Conservation (phyloP, 2,329 filamentous ascomycete species). For the Colletotrichum horii region DNA sequence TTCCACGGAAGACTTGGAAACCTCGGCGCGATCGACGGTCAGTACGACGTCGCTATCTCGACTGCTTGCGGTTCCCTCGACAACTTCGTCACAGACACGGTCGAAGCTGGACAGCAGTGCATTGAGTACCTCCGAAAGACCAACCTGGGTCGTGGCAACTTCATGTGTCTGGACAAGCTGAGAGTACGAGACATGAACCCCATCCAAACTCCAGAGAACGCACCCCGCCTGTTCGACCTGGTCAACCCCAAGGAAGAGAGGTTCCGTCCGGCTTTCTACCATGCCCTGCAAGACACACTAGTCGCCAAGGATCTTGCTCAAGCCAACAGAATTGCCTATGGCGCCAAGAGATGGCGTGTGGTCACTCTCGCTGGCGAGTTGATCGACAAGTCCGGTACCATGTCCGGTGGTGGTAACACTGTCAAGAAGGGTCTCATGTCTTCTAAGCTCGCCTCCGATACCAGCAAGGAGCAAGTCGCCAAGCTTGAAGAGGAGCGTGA, state of each 20-base stretch:
- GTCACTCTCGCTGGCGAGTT: slow-evolving; percentile 94
- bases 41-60: slow-evolving; percentile 97
- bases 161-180: slow-evolving; percentile 92
- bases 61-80: slow-evolving; percentile 91
- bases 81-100: slow-evolving; percentile 95
- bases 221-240: slow-evolving; percentile 90
- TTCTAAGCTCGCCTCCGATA: slow-evolving; percentile 88
- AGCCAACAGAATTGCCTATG: slow-evolving; percentile 96
- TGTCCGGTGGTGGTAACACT: slow-evolving; percentile 94
- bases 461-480: slow-evolving; percentile 84
- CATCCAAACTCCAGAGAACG: slow-evolving; percentile 89
- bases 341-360: slow-evolving; percentile 91
- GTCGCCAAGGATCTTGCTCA: slow-evolving; percentile 94
- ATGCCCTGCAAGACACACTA: slow-evolving; percentile 91
- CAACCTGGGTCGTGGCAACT: slow-evolving; percentile 94
- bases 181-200: slow-evolving; percentile 77
- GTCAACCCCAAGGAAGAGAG: slow-evolving; percentile 87
- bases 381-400: slow-evolving; percentile 97
- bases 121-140: slow-evolving; percentile 98
- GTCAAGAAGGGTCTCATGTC: slow-evolving; percentile 96
- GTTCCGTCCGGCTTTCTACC: slow-evolving; percentile 92
- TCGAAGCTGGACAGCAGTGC: slow-evolving; percentile 95
- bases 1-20: slow-evolving; percentile 97
- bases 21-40: slow-evolving; percentile 88
- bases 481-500: slow-evolving; percentile 91